Percentiles rank a stretch among this genome's conserved stretches.
These are phyloP conservation scores for Phytophthora tubulina DNA, from an alignment of 352 stramenopile genomes.

Conservation along the genomic window DNA sequence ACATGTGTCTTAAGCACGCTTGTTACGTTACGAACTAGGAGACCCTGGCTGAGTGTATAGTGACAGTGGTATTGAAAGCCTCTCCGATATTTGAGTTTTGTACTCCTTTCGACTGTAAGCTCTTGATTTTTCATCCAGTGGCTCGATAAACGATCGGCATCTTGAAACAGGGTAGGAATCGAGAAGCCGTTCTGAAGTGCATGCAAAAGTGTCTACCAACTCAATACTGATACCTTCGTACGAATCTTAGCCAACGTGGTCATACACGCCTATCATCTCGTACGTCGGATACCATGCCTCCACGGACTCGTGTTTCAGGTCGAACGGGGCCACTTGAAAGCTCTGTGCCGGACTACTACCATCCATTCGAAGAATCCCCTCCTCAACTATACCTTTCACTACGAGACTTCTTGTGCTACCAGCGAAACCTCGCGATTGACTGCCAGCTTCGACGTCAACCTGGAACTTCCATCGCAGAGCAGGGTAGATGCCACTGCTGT, in stretches of 20 bases:
- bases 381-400: constrained; percentile 31
- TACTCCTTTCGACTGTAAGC: too few species aligned
- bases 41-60: too few species aligned
- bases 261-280: constrained; percentile 35
- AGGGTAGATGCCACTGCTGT: constrained; percentile 3
- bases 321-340: constrained; percentile 27
- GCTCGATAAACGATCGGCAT: too few species aligned
- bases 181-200: not conserved
- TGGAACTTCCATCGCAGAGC: constrained; percentile 41
- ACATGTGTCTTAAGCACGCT: too few species aligned
- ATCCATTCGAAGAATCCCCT: constrained; percentile 20
- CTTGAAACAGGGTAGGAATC: too few species aligned
- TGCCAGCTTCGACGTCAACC: constrained; percentile 15
- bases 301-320: constrained; percentile 22
- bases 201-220: not conserved
- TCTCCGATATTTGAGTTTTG: too few species aligned
- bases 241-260: constrained; percentile 15
- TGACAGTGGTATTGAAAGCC: too few species aligned
- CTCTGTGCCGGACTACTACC: constrained; percentile 5
- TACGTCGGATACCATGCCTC: constrained; percentile 35
- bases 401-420: constrained; percentile 1
- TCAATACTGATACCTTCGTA: not conserved
- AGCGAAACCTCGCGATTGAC: not conserved
- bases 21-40: too few species aligned
- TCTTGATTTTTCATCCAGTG: too few species aligned